These are phyloP conservation scores for Stephanodiscus minutulus DNA, from an alignment of 108 stramenopile species.

Conservation along the genomic window DNA sequence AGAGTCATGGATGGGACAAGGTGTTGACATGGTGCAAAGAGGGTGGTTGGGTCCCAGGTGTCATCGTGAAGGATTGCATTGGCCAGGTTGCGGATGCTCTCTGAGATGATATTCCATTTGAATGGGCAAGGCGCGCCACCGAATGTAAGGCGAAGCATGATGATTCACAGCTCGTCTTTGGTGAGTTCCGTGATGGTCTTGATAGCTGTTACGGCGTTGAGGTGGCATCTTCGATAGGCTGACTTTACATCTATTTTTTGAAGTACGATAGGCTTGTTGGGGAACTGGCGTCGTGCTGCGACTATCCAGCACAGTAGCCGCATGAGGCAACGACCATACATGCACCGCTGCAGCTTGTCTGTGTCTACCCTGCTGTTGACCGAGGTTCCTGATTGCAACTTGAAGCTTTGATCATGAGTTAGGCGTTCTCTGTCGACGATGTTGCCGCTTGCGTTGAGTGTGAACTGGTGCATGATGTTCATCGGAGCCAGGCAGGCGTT, in stretches of 20 bases:
- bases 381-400: background rate
- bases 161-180: background rate
- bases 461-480: background rate
- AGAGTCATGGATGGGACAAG: background rate
- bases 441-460: background rate
- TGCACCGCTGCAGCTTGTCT: background rate
- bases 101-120: background rate
- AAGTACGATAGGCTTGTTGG: background rate
- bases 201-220: background rate
- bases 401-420: background rate
- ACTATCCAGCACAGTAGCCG: background rate
- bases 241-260: background rate
- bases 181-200: background rate
- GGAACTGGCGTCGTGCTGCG: background rate
- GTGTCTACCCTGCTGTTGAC: background rate
- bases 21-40: background rate
- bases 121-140: too few relatives aligned
- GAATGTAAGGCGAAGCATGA: background rate
- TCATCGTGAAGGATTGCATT: background rate
- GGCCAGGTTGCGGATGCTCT: background rate
- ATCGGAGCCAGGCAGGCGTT: background rate
- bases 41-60: background rate
- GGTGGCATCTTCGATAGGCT: conserved; percentile 2
- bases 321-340: background rate
- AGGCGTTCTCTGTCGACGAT: background rate